These are phyloP conservation scores for Phyllosticta ampelicida DNA, from an alignment of 2,329 filamentous ascomycete species.

Conservation along the genomic window DNA sequence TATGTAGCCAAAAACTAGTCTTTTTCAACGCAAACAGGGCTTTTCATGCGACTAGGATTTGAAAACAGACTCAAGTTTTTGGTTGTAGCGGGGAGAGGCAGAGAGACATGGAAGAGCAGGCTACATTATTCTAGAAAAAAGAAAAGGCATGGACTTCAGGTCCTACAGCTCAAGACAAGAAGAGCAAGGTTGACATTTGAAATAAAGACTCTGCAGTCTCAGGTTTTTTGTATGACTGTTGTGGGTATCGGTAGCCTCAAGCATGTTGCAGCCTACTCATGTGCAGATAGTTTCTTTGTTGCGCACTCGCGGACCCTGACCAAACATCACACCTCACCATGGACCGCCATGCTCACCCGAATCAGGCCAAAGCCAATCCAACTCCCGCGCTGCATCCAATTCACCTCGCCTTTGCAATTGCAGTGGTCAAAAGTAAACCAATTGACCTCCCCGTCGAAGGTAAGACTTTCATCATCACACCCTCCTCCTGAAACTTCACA, in stretches of 20 bases:
- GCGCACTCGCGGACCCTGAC: background rate
- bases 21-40: background rate
- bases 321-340: background rate
- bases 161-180: too few relatives aligned
- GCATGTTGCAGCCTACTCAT: background rate
- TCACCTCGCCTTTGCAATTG: slow-evolving; percentile 25
- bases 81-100: too few relatives aligned
- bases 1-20: slow-evolving; percentile 12
- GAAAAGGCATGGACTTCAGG: too few relatives aligned
- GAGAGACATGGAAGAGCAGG: too few relatives aligned
- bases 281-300: background rate
- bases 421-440: slow-evolving; percentile 31
- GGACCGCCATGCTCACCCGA: background rate
- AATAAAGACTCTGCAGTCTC: too few relatives aligned
- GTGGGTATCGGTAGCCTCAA: too few relatives aligned
- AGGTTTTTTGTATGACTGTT: too few relatives aligned
- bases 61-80: too few relatives aligned
- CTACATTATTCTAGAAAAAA: too few relatives aligned
- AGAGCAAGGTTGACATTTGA: too few relatives aligned
- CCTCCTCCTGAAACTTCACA: background rate
- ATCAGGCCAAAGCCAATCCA: background rate
- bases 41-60: too few relatives aligned
- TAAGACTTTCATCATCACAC: slow-evolving; percentile 7
- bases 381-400: slow-evolving; percentile 4
- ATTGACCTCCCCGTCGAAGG: slow-evolving; percentile 22